Percentiles rank a stretch among this genome's conserved stretches.
phyloP scores from a whole-genome alignment of 768 basidiomycete genomes.

The Inosperma sp. region DNA sequence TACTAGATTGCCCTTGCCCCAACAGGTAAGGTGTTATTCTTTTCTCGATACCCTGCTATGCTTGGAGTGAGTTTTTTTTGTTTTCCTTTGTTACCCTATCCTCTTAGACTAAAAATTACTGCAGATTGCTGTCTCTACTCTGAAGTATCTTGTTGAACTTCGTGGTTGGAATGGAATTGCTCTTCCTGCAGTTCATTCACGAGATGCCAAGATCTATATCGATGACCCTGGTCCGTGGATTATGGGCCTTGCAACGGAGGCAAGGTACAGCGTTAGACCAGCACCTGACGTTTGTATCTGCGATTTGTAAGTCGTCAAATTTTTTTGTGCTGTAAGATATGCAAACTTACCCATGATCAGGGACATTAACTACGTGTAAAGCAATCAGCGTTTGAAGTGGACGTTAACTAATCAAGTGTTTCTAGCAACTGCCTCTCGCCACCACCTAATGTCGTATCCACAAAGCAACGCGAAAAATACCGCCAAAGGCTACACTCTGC shows the following conservation, averaged over 20 bases:
- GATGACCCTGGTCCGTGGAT: constrained; percentile 98
- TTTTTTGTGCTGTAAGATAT: background rate
- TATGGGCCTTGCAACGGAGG: constrained; percentile 83
- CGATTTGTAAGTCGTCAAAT: constrained; percentile 59
- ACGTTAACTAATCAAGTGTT: constrained; percentile 9
- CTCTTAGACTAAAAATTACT: constrained; percentile 8
- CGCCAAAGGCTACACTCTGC: constrained; percentile 68
- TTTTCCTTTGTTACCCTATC: background rate
- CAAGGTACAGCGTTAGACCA: constrained; percentile 70
- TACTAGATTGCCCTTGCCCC: constrained; percentile 80
- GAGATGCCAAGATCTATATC: constrained; percentile 89
- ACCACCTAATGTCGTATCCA: constrained; percentile 67
- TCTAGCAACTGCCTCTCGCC: constrained; percentile 73
- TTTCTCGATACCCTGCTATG: constrained; percentile 87
- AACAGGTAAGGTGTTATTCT: constrained; percentile 82
- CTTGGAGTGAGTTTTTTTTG: constrained; percentile 55
- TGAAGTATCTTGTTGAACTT: constrained; percentile 88
- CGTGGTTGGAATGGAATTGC: constrained; percentile 92
- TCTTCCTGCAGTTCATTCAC: constrained; percentile 74
- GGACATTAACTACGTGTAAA: constrained; percentile 74
- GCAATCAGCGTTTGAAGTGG: background rate
- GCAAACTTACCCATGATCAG: constrained; percentile 32
- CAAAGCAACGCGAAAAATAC: constrained; percentile 77
- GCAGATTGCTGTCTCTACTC: constrained; percentile 81
- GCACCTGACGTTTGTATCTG: constrained; percentile 81